phyloP scores from a whole-genome alignment of 805 yeast species.

The Yarrowia divulgata region DNA sequence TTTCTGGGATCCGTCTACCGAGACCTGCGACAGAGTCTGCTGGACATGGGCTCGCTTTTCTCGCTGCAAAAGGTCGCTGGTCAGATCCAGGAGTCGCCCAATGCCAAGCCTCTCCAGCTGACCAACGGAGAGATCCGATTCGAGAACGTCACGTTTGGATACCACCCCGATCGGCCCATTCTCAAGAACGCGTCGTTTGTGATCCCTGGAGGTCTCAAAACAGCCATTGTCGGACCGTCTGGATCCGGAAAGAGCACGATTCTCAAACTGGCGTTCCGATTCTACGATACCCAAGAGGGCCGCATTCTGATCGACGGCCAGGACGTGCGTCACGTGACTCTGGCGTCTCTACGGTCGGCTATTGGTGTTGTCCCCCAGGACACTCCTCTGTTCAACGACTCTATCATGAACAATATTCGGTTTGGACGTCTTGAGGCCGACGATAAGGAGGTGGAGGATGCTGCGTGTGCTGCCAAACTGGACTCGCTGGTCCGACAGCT shows the following conservation, averaged over 20 bases:
- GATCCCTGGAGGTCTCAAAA: constrained; percentile 88
- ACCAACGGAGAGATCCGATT: constrained; percentile 80
- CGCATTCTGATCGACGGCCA: constrained; percentile 86
- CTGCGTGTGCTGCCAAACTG: constrained; percentile 74
- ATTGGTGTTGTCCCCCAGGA: constrained; percentile 98
- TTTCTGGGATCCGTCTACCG: constrained; percentile 95
- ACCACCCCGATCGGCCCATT: constrained; percentile 87
- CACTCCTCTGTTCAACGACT: constrained; percentile 92
- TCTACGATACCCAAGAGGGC: constrained; percentile 83
- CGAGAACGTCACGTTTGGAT: constrained; percentile 92
- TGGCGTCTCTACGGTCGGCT: constrained; percentile 73
- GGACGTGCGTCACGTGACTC: constrained; percentile 75
- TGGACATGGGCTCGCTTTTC: constrained; percentile 96
- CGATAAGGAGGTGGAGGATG: constrained; percentile 71
- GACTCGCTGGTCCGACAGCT: constrained; percentile 66
- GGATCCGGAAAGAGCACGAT: constrained; percentile 96
- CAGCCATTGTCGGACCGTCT: constrained; percentile 95
- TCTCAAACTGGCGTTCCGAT: constrained; percentile 81
- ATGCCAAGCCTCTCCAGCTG: constrained; percentile 67
- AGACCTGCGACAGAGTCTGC: constrained; percentile 87
- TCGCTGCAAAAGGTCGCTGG: constrained; percentile 79
- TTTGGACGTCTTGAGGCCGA: constrained; percentile 81
- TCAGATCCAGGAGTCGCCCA: constrained; percentile 64
- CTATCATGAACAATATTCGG: constrained; percentile 84
- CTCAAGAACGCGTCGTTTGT: constrained; percentile 79